Evolutionary conservation across 352 stramenopile species (phyloP).

Genomic region (Thraustochytrium striatum): DNA sequence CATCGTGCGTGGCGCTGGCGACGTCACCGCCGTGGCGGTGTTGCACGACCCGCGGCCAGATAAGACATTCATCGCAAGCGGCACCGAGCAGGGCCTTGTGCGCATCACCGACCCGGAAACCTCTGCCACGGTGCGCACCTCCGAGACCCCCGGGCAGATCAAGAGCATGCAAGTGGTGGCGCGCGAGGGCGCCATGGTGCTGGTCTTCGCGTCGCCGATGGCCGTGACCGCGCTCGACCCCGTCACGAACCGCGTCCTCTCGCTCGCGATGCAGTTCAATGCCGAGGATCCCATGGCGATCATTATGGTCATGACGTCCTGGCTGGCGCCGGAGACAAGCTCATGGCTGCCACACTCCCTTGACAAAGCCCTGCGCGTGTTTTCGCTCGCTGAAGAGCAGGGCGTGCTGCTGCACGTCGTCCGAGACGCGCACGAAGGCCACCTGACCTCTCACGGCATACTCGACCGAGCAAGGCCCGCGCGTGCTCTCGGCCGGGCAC

Average conservation of each 20-base stretch:
- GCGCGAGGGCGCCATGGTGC: background rate
- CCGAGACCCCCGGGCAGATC: background rate
- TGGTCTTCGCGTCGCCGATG: background rate
- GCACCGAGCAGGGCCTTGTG: background rate
- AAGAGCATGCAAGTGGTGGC: background rate
- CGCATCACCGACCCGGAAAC: conserved; percentile 9
- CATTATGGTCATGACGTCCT: background rate
- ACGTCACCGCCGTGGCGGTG: background rate
- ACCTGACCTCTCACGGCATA: background rate
- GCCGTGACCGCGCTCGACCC: background rate
- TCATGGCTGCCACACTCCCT: background rate
- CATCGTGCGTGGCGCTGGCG: background rate
- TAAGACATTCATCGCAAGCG: background rate
- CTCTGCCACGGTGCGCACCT: background rate
- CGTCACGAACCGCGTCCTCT: background rate
- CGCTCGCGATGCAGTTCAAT: background rate
- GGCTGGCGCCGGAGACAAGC: background rate
- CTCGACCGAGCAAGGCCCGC: background rate
- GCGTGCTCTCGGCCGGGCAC: no score
- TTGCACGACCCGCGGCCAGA: background rate
- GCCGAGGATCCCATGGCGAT: background rate
- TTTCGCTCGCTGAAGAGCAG: background rate
- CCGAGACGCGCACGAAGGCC: background rate
- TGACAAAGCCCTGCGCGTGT: background rate
- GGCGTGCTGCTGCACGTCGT: background rate